phyloP scores from a whole-genome alignment of 2,329 filamentous ascomycete species.

The Lachnellula subtilissima region DNA sequence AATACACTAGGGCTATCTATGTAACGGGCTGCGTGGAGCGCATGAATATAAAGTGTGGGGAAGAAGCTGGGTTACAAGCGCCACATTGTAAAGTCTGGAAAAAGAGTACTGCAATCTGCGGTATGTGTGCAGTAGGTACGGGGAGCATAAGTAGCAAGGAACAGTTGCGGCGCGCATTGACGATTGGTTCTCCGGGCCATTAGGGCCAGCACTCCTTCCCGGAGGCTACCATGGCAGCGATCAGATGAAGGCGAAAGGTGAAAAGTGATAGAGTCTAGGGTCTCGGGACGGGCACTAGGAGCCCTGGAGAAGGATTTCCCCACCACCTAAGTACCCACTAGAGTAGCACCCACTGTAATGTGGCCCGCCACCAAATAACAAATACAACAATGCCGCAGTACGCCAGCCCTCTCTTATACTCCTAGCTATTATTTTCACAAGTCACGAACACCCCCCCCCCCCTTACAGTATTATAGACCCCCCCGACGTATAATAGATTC shows the following conservation, averaged over 20 bases:
- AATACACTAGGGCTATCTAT: not conserved
- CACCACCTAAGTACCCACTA: not conserved
- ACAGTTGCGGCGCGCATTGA: constrained; percentile 3
- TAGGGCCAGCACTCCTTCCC: not conserved
- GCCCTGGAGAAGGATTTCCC: constrained; percentile 4
- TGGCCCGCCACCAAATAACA: too few species aligned
- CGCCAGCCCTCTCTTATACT: not conserved
- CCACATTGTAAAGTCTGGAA: not conserved
- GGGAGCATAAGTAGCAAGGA: not conserved
- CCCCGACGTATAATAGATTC: constrained; percentile 6
- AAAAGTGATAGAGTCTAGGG: constrained; percentile 4
- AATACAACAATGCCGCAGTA: too few species aligned
- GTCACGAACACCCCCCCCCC: constrained; percentile 8
- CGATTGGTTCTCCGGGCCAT: constrained; percentile 5
- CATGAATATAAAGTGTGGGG: constrained; percentile 11
- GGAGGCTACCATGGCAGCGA: not conserved
- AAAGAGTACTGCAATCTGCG: not conserved
- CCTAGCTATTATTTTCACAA: constrained; percentile 2
- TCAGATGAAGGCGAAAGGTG: constrained; percentile 4
- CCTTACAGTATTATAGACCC: not conserved
- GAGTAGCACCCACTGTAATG: too few species aligned
- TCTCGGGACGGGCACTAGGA: not conserved
- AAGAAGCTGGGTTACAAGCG: not conserved
- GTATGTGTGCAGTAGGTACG: not conserved
- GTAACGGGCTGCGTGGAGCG: not conserved